Evolutionary conservation across 176 grass and related monocot genomes (phyloP).

Genomic region (Aegilops bicornis): DNA sequence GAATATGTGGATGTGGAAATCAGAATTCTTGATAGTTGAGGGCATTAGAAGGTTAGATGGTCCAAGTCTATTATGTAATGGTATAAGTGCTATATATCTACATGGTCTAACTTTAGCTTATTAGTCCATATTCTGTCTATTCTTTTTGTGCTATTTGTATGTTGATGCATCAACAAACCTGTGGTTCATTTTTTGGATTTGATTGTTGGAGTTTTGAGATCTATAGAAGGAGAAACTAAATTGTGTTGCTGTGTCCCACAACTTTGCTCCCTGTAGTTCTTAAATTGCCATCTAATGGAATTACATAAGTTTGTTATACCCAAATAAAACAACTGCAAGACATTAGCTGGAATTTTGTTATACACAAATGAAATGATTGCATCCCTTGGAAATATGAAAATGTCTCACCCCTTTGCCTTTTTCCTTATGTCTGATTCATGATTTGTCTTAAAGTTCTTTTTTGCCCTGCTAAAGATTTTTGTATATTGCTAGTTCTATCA

Average conservation of each 20-base stretch:
- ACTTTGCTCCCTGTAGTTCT: background rate
- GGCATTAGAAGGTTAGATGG: no score
- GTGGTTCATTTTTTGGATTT: background rate
- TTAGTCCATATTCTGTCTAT: background rate
- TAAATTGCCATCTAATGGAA: background rate
- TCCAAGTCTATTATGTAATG: background rate
- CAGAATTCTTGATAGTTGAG: no score
- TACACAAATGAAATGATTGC: background rate
- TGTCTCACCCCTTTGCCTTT: background rate
- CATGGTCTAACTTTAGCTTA: background rate
- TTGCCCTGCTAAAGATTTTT: background rate
- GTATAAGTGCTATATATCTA: background rate
- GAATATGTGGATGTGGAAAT: no score
- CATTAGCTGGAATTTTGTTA: background rate
- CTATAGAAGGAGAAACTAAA: background rate
- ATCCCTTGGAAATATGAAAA: background rate
- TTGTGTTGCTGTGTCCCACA: background rate
- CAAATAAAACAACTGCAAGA: background rate
- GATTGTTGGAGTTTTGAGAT: background rate
- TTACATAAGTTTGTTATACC: background rate
- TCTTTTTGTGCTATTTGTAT: background rate
- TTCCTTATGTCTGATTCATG: background rate
- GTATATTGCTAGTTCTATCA: background rate
- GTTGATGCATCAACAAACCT: background rate
- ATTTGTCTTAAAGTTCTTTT: conserved; percentile 13